Conservation (phyloP, 2,329 filamentous ascomycete genomes). For the Ophiostoma himal-ulmi region DNA sequence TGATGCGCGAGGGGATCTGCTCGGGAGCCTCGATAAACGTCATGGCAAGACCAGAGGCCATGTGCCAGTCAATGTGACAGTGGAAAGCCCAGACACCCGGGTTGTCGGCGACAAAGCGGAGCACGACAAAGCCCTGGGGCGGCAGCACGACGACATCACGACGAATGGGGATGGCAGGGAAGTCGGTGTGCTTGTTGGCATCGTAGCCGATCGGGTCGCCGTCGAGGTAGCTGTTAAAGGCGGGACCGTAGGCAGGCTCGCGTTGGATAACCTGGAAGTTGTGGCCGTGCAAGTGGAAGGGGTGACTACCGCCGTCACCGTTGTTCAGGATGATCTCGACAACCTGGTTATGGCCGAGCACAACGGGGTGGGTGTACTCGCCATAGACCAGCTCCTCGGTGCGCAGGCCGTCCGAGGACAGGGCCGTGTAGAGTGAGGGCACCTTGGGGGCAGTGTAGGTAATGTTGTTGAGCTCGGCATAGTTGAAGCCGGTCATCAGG, state of each 20-base stretch:
- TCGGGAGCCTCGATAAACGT: conserved; percentile 59
- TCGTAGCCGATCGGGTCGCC: conserved; percentile 32
- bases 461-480: conserved; percentile 68
- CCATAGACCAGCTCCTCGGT: conserved; percentile 60
- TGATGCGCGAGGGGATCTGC: conserved; percentile 54
- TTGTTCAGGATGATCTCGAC: conserved; percentile 76
- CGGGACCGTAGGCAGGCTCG: conserved; percentile 52
- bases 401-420: conserved; percentile 53
- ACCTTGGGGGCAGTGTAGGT: conserved; percentile 71
- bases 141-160: conserved; percentile 63
- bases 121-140: conserved; percentile 60
- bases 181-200: conserved; percentile 33
- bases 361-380: conserved; percentile 57
- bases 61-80: conserved; percentile 77
- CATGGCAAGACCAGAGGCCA: conserved; percentile 59
- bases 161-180: conserved; percentile 54
- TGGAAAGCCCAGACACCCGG: conserved; percentile 61
- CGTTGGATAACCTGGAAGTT: conserved; percentile 58
- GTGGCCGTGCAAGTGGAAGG: conserved; percentile 74
- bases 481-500: conserved; percentile 43
- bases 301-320: conserved; percentile 63
- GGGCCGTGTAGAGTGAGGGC: conserved; percentile 70
- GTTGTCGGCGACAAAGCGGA: conserved; percentile 64
- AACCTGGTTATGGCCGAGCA: conserved; percentile 62
- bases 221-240: conserved; percentile 46